Evolutionary conservation across 2,329 filamentous ascomycete genomes (phyloP).

Genomic region (Pseudogymnoascus sp.): DNA sequence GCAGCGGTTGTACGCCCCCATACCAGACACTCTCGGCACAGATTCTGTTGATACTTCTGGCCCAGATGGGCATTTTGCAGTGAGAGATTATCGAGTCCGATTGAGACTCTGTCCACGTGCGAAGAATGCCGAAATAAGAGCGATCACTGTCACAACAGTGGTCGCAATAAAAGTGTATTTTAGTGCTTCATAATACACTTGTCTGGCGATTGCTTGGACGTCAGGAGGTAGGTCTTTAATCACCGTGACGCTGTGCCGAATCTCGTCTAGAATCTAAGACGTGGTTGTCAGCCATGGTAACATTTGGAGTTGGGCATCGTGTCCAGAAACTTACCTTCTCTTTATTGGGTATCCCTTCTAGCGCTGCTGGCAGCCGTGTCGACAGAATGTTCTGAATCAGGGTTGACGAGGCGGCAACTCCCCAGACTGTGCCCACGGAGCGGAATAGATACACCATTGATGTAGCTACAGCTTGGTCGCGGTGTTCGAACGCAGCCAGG

Average conservation of each 20-base stretch:
- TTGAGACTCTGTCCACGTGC: slow-evolving; percentile 22
- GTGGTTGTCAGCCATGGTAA: slow-evolving; percentile 20
- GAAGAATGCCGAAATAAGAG: slow-evolving; percentile 39
- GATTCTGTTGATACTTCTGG: neutral
- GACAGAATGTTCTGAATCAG: slow-evolving; percentile 55
- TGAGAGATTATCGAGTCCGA: slow-evolving; percentile 3
- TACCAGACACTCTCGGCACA: neutral
- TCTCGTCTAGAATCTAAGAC: slow-evolving; percentile 48
- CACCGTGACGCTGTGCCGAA: slow-evolving; percentile 51
- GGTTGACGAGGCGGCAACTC: slow-evolving; percentile 52
- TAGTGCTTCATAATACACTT: slow-evolving; percentile 53
- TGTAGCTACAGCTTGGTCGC: slow-evolving; percentile 55
- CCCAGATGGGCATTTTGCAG: neutral
- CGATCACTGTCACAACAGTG: slow-evolving; percentile 41
- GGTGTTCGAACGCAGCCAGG: slow-evolving; percentile 52
- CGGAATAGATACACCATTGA: slow-evolving; percentile 57
- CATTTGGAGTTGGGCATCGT: slow-evolving; percentile 7
- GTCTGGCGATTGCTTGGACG: slow-evolving; percentile 44
- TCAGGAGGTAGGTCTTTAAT: slow-evolving; percentile 47
- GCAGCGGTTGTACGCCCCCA: neutral
- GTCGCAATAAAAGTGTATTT: slow-evolving; percentile 47
- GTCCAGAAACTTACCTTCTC: slow-evolving; percentile 38
- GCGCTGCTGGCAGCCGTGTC: slow-evolving; percentile 41
- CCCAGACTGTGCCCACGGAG: slow-evolving; percentile 55
- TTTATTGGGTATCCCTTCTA: slow-evolving; percentile 49